A percentile compares a stretch with the other conserved stretches of the same genome.
These are phyloP conservation scores for Calocybe indica DNA, from an alignment of 768 basidiomycete species.

Conservation along the genomic window DNA sequence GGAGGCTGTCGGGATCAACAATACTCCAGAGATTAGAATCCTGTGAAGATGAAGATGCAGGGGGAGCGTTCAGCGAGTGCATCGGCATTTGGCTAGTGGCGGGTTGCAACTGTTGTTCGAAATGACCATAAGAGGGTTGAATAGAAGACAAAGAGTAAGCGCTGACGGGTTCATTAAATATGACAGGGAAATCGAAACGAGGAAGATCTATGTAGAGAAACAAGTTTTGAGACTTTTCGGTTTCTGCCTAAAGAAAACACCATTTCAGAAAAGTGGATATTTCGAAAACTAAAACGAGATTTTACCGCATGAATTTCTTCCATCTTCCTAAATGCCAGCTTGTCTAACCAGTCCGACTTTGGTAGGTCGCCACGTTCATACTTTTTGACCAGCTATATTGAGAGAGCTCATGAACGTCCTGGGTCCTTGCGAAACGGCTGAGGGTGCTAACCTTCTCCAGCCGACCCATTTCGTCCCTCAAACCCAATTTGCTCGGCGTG, in stretches of 20 bases:
- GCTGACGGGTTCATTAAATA: conserved; percentile 86
- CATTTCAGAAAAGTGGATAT: background rate
- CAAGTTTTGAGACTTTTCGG: conserved; percentile 88
- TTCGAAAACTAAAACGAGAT: background rate
- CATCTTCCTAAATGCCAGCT: conserved; percentile 89
- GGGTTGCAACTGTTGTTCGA: no score
- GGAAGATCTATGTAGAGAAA: conserved; percentile 96
- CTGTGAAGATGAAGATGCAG: conserved; percentile 43
- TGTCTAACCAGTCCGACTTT: conserved; percentile 95
- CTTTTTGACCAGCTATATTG: conserved; percentile 78
- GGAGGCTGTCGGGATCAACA: conserved; percentile 82
- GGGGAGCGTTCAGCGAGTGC: conserved; percentile 33
- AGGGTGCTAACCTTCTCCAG: conserved; percentile 69
- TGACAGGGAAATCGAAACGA: conserved; percentile 94
- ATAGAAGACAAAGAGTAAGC: background rate
- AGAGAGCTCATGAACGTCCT: conserved; percentile 15
- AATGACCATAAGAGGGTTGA: no score
- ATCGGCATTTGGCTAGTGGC: conserved; percentile 27
- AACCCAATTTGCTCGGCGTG: conserved; percentile 83
- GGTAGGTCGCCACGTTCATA: conserved; percentile 91
- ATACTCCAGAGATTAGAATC: conserved; percentile 83
- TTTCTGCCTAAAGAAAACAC: conserved; percentile 57
- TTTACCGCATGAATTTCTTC: conserved; percentile 89
- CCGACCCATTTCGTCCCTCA: conserved; percentile 90
- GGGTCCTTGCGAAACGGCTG: background rate